Base-by-base conservation (phyloP, 2,329 filamentous ascomycete species). In the Pezicula carpinea region DNA sequence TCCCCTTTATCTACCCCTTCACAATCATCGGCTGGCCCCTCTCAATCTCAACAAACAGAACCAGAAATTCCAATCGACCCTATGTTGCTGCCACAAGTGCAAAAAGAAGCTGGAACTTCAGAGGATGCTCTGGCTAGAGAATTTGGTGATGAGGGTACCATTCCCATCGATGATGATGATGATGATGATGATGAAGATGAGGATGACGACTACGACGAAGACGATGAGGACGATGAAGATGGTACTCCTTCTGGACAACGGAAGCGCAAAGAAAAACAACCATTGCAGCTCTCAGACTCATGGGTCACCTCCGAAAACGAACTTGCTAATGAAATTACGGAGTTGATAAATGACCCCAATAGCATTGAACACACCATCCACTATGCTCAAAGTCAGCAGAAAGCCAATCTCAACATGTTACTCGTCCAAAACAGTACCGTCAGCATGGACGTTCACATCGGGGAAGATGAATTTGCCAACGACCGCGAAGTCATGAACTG, bases 401-500 rank as follows among this genome's bases (percentile, higher is more conserved):
- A 76, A 17, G 79, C 77, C 2, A 69, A 70, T 5, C 73, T 78
- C 14, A 75, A 75, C 66, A 74, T 74, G 2, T 67, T 75, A 42
- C 73, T 74, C 64, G 74, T 73, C 22, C 74, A 73, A 1, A 66
- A 61, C 26, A 74, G 69, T 56, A 67, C 69, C 23, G 70, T 77
- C 10, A 77, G 74, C 17, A 81, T 82, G 72, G 74, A 78, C 21
- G 74, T 77, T 6, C 81, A 86, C 44, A 84, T 95, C 17, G 81
- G 77, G 43, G 87, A 87, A 48, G 79, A 87, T 48, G 91, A 96
- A 61, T 96, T 97, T 60, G 87, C 84, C 32, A 83, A 95, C 57
- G 93, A 99, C 53, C 85, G 83, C 0, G 93, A 99, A 65, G 89
- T 99, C 5, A 71, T 77, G 49, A 87, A 87, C 58, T 96, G 91